Base-by-base conservation (phyloP, 306 rosid genomes). In the Gastrolobium bilobum region DNA sequence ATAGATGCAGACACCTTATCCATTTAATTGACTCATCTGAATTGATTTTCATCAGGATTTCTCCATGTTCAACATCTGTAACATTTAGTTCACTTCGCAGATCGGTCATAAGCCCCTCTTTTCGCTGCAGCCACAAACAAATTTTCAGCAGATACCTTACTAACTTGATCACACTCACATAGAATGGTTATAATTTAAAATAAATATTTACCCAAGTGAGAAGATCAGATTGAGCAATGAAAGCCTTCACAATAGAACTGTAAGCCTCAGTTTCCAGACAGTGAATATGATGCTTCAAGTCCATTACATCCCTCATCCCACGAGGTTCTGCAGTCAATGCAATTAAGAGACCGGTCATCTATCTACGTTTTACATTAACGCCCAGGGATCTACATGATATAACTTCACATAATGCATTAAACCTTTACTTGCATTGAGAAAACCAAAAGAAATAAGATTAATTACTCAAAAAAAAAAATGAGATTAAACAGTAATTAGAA, bases 181-280 rank as follows among this genome's bases (percentile, higher is more conserved):
- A 20, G 26, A 20, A 20, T 20, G 26, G 26, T 20, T 20, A 20
- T 20, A 20, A 20, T 67, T 66, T 7, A 77, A 35, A 63, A 59
- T 66, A 72, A 73, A 60, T 35, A 65, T 26, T 42, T 74, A 85
- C 88, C 88, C 88, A 85, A 60, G 82, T 78, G 7, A 85, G 79
- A 82, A 82, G 79, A 78, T 85, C 84, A 31, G 88, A 81, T 57
- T 85, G 86, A 81, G 86, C 86, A 73, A 51, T 74, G 77, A 85
- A 85, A 68, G 88, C 86, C 78, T 74, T 85, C 79, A 85, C 54
- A 64, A 85, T 33, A 20, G 86, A 78, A 68, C 56, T 44, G 75
- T 85, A 85, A 52, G 88, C 88, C 46, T 78, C 84, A 60, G 50
- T 73, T 78, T 85, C 88, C 67, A 85, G 33, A 37, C 13, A 68